Base-by-base conservation (phyloP, 495 filamentous ascomycete genomes). In the Neurospora sp. region DNA sequence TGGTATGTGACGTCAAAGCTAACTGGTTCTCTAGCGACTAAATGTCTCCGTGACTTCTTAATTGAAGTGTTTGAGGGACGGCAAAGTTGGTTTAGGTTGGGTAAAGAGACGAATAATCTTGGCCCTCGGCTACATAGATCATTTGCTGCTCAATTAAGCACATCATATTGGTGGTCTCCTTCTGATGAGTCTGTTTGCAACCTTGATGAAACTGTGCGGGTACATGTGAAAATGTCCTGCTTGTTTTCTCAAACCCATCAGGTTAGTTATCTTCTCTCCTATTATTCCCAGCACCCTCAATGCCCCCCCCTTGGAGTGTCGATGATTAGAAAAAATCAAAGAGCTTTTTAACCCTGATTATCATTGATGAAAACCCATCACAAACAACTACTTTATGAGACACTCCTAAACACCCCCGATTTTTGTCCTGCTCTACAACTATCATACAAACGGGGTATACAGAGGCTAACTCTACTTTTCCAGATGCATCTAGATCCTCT, bases 281-380 rank as follows among this genome's bases (percentile, higher is more conserved):
- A 14, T 39, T 27, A 38, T 44, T 39, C 73, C 27, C 39, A 69
- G 5, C 66, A 44, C 41, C 38, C 37, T 35, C 72, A 72, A 72
- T 66, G 20, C 14, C 27, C 12, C 9, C 4, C 54, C 20, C 54
- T 8, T 62, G 23, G 54, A 62, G 77, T 84, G 84, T 85, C 85
- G 75, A 87, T 86, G 86, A 88, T 86, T 83, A 85, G 79, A 81
- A 71, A 71, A 77, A 79, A 77, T 76, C 81, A 82, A 86, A 84
- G 85, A 86, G 85, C 85, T 86, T 86, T 86, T 86, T 86, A 86
- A 86, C 84, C 84, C 84, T 86, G 83, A 86, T 79, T 71, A 74
- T 48, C 40, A 75, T 83, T 81, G 77, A 79, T 84, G 84, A 85
- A 83, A 84, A 80, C 81, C 77, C 82, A 85, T 85, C 83, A 86